phyloP scores from a whole-genome alignment of 371 early-diverging fungal genomes.

The Batkoa obscura region DNA sequence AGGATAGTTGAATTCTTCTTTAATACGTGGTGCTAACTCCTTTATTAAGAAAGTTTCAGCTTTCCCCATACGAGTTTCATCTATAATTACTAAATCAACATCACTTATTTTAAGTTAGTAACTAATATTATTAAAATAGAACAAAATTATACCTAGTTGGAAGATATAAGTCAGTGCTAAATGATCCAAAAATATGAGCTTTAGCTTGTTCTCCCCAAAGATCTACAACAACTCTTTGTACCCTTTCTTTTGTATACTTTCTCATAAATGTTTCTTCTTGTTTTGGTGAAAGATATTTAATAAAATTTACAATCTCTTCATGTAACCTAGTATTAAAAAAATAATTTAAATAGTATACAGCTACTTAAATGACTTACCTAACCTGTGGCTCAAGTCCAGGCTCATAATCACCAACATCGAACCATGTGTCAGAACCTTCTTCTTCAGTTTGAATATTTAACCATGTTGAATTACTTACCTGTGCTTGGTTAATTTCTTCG shows the following conservation, averaged over 20 bases:
- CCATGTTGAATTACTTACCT: too few species aligned
- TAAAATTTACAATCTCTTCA: conserved; percentile 51
- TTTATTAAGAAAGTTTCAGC: not conserved
- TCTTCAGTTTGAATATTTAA: too few species aligned
- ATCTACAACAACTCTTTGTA: conserved; percentile 22
- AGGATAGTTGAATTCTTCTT: too few species aligned
- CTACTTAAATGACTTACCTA: too few species aligned
- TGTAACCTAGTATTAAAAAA: conserved; percentile 2
- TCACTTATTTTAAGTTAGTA: conserved; percentile 26
- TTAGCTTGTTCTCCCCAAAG: conserved; percentile 15
- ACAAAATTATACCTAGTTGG: conserved; percentile 35
- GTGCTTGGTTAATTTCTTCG: too few species aligned
- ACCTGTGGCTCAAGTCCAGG: too few species aligned
- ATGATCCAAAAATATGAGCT: conserved; percentile 69
- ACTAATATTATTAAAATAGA: not conserved
- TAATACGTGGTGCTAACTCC: not conserved
- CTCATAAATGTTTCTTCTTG: conserved; percentile 57
- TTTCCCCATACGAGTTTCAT: not conserved
- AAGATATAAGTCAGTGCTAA: conserved; percentile 60
- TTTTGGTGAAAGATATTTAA: conserved; percentile 59
- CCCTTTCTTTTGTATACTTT: conserved; percentile 33
- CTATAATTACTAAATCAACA: conserved; percentile 39
- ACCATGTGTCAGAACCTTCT: too few species aligned
- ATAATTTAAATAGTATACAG: too few species aligned
- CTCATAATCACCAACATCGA: too few species aligned